Evolutionary conservation across 331 rosid species (phyloP), one percentile per base, ranked within the genome.

Genomic region (Prunus yedoensis): DNA sequence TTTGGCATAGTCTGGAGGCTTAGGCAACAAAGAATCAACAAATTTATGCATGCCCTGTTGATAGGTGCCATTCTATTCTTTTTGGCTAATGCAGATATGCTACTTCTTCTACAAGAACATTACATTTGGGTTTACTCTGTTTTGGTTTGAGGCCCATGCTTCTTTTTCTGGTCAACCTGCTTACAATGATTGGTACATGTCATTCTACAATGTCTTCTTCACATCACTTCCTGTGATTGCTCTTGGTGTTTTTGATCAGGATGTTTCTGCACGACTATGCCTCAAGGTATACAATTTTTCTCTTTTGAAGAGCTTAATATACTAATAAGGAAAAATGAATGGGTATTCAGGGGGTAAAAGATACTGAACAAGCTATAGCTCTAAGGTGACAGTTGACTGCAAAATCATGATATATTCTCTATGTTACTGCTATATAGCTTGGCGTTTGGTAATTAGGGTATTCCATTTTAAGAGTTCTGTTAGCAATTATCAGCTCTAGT

Each of bases 21-120:
- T 79, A 41, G 65, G 49, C n/a, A 61, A 52, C 60, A 47, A 56
- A 68, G 16, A 27, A 18, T 62, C 25, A n/a, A 28, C 46, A 7
- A 73, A 61, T 72, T 23, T 32, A 65, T 12, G 61, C 25, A 7
- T 30, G 28, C 35, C 66, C 70, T 3, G 70, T 59, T 82, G 77
- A 78, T 65, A 45, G 38, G 32, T 32, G 45, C 43, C 35, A 28
- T 73, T 74, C 41, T 80, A 46, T 78, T 66, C 46, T 49, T 62
- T 67, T 80, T 60, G 45, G 25, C 77, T 67, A 54, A 75, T 85
- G 90, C 97, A 93, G 97, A 91, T 93, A 83, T 93, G 98, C 80
- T 93, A 93, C 82, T 93, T 93, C 86, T 93, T 93, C 89, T 93
- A 93, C 70, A 93, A 91, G 86, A 93, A 93, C 89, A 82, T 93